Evolutionary conservation across 345 rosid genomes (phyloP).

Genomic region (Gossypium australe): DNA sequence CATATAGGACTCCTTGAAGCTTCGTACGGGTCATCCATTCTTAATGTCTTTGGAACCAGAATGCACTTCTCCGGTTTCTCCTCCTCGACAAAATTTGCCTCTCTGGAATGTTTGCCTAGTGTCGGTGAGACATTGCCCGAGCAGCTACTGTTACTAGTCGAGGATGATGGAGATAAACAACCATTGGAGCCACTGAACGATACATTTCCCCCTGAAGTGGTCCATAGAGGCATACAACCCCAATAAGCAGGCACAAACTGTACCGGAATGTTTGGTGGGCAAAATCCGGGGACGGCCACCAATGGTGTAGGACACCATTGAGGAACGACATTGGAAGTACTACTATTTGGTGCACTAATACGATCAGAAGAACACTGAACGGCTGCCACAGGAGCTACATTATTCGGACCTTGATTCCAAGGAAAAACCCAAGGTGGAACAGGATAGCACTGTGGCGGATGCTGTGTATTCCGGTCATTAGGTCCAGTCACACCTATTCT

Average conservation of each 20-base stretch:
- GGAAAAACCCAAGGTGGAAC: constrained; percentile 48
- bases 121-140: constrained; percentile 44
- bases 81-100: constrained; percentile 30
- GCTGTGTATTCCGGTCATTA: constrained; percentile 18
- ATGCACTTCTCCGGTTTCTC: constrained; percentile 35
- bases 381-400: constrained; percentile 23
- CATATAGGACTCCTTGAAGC: constrained; percentile 47
- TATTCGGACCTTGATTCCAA: constrained; percentile 34
- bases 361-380: constrained; percentile 32
- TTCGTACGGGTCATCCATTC: constrained; percentile 40
- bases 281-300: constrained; percentile 39
- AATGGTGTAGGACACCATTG: constrained; percentile 52
- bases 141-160: constrained; percentile 37
- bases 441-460: constrained; percentile 28
- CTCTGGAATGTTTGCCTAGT: constrained; percentile 71
- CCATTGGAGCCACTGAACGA: constrained; percentile 29
- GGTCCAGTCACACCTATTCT: constrained; percentile 26
- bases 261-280: constrained; percentile 46
- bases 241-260: constrained; percentile 55
- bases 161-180: constrained; percentile 42
- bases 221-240: constrained; percentile 44
- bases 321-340: constrained; percentile 22
- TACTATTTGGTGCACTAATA: constrained; percentile 15
- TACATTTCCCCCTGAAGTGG: constrained; percentile 31
- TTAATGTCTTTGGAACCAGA: constrained; percentile 47